Conservation (phyloP, 208 protist species). For the Trypanosoma mega region DNA sequence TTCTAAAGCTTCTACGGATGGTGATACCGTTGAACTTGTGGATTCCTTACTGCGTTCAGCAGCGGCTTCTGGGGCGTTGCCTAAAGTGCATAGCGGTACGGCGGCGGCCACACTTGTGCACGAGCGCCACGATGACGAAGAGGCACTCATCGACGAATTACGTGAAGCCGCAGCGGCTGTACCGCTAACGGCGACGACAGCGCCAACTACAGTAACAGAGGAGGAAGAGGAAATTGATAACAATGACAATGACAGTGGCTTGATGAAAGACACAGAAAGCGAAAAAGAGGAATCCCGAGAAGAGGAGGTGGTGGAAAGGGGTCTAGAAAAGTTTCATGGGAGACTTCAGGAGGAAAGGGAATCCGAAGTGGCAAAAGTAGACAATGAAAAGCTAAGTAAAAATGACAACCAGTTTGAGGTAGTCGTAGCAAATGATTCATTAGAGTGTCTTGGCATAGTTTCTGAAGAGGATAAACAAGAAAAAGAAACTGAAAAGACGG, state of each 20-base stretch:
- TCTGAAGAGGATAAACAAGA: constrained; percentile 3
- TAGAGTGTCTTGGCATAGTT: no score
- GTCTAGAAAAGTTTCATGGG: no score
- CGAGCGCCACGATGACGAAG: constrained; percentile 23
- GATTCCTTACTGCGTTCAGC: constrained; percentile 2
- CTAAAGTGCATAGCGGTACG: background rate
- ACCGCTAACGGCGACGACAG: background rate
- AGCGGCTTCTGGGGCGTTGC: background rate
- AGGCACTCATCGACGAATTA: constrained; percentile 21
- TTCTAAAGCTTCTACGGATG: constrained; percentile 22
- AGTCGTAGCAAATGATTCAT: no score
- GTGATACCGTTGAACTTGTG: constrained; percentile 20
- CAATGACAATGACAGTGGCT: no score
- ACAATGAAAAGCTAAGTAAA: no score
- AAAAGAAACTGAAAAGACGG: background rate
- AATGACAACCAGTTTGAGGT: no score
- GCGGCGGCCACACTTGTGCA: constrained; percentile 20
- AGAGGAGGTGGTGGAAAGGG: no score
- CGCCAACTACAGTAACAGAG: background rate
- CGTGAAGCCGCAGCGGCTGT: background rate
- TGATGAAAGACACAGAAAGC: no score
- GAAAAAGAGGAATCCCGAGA: no score
- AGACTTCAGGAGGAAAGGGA: no score
- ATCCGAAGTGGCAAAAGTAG: no score
- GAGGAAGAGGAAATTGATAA: background rate